Evolutionary conservation across 164 flowering plant genomes (phyloP).

Genomic region (Vitis labrusca): DNA sequence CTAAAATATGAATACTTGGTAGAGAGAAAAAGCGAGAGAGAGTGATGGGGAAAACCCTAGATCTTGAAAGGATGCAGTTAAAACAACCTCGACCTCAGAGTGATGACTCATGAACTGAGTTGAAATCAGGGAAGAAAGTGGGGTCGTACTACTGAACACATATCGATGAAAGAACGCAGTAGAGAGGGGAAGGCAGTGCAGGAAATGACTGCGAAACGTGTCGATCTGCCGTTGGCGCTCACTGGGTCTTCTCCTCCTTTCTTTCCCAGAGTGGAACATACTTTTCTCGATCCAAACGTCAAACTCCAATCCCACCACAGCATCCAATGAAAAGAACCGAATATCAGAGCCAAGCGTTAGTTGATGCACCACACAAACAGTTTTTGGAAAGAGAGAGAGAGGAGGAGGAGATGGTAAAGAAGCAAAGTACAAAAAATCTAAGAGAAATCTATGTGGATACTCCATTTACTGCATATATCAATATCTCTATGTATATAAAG

Average conservation of each 20-base stretch:
- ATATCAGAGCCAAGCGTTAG: no score
- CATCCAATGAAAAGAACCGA: no score
- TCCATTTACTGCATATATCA: not conserved
- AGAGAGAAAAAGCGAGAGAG: no score
- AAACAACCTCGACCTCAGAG: no score
- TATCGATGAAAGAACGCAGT: not conserved
- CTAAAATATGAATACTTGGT: no score
- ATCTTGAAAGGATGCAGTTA: no score
- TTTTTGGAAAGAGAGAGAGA: not conserved
- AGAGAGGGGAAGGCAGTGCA: conserved; percentile 9
- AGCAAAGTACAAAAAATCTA: not conserved
- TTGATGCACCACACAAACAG: no score
- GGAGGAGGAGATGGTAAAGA: not conserved
- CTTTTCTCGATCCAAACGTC: no score
- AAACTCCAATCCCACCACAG: no score
- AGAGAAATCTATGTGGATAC: no score
- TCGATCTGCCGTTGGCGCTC: conserved; percentile 21
- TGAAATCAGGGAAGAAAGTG: not conserved
- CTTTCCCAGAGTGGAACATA: not conserved
- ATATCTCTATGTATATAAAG: not conserved
- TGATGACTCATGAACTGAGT: not conserved
- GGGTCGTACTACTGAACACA: not conserved
- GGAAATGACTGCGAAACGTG: conserved; percentile 21
- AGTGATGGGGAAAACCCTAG: no score
- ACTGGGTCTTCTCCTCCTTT: conserved; percentile 2